Evolutionary conservation across 352 stramenopile genomes (phyloP).

Genomic region (Phytophthora meadii): DNA sequence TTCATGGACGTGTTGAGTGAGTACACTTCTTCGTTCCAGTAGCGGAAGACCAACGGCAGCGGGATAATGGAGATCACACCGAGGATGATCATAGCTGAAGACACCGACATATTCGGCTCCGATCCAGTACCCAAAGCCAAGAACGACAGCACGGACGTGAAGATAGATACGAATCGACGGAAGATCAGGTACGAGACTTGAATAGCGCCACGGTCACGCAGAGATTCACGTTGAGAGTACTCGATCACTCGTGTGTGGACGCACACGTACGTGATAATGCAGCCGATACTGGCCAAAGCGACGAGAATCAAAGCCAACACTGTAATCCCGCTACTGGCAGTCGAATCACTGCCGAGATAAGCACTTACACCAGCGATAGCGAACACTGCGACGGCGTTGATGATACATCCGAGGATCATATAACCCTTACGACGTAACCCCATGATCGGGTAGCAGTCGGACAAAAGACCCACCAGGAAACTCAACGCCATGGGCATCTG

Average conservation of each 20-base stretch:
- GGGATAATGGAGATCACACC: conserved; percentile 62
- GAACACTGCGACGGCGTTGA: conserved; percentile 70
- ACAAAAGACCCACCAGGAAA: conserved; percentile 90
- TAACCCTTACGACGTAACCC: conserved; percentile 91
- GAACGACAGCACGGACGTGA: conserved; percentile 62
- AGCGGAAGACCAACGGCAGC: conserved; percentile 54
- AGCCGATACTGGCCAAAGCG: conserved; percentile 58
- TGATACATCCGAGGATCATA: conserved; percentile 85
- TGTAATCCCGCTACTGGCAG: conserved; percentile 42
- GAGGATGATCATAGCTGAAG: conserved; percentile 52
- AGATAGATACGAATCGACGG: conserved; percentile 60
- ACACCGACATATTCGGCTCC: conserved; percentile 49
- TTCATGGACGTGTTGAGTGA: conserved; percentile 67
- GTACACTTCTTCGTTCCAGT: conserved; percentile 75
- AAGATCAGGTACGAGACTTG: conserved; percentile 71
- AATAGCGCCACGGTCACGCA: conserved; percentile 63
- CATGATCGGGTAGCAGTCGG: conserved; percentile 92
- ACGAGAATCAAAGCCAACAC: conserved; percentile 51
- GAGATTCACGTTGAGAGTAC: conserved; percentile 65
- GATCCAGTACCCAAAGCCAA: conserved; percentile 46
- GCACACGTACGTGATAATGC: conserved; percentile 72
- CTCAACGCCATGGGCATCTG: conserved; percentile 90
- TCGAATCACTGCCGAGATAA: conserved; percentile 33
- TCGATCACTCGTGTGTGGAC: conserved; percentile 72
- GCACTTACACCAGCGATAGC: conserved; percentile 62